Conservation (phyloP, 2,329 filamentous ascomycete genomes). For the Gaeumannomyces tritici region DNA sequence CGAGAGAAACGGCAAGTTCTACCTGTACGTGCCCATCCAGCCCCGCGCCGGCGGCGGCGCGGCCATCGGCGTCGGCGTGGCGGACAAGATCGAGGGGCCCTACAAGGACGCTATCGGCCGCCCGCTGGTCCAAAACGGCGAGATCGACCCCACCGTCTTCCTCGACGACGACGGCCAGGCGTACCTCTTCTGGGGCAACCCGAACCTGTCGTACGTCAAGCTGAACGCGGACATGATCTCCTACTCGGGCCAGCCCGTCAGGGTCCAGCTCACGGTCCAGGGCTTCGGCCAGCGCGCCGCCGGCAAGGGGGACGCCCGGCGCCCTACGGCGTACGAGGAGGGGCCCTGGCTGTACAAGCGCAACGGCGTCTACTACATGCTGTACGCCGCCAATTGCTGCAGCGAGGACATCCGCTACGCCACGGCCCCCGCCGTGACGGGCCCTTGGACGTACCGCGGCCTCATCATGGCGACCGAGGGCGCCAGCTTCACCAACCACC, state of each 20-base stretch:
- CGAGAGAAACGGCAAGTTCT: conserved; percentile 21
- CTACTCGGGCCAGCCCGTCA: conserved; percentile 16
- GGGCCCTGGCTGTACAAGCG: conserved; percentile 22
- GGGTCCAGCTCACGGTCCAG: conserved; percentile 11
- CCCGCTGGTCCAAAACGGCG: conserved; percentile 22
- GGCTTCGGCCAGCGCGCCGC: background rate
- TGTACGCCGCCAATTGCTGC: conserved; percentile 19
- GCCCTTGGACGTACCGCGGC: conserved; percentile 21
- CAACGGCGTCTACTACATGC: conserved; percentile 18
- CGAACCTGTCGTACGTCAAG: conserved; percentile 25
- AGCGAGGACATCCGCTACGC: conserved; percentile 20
- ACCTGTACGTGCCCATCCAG: conserved; percentile 19
- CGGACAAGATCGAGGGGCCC: conserved; percentile 23
- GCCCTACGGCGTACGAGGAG: conserved; percentile 16
- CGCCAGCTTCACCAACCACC: conserved; percentile 19
- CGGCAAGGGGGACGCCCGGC: background rate
- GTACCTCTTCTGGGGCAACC: conserved; percentile 31
- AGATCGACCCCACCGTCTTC: conserved; percentile 26
- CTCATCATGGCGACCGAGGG: conserved; percentile 18
- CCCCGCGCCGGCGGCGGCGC: conserved; percentile 10
- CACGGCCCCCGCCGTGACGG: conserved; percentile 15
- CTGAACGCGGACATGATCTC: conserved; percentile 30
- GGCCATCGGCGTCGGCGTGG: conserved; percentile 23
- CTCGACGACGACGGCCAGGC: conserved; percentile 32
- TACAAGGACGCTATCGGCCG: conserved; percentile 22